Conservation (phyloP, 2,329 filamentous ascomycete species). For the Phyllosticta citriasiana region DNA sequence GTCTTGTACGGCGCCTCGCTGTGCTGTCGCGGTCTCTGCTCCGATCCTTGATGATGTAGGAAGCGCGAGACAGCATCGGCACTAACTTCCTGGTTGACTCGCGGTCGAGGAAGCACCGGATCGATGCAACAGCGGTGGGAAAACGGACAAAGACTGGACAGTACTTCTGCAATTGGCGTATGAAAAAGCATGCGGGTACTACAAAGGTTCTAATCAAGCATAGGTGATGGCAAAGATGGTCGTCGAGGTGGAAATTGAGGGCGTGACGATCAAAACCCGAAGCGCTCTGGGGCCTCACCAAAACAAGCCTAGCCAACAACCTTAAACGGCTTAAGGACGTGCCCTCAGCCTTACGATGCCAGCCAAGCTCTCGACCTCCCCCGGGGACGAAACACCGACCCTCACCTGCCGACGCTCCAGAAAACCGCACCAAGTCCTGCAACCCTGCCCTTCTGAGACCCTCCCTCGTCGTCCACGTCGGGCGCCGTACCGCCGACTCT, state of each 20-base stretch:
- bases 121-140: not conserved
- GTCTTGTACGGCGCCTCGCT: not conserved
- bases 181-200: not conserved
- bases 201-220: not conserved
- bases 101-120: not conserved
- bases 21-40: not conserved
- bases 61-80: not conserved
- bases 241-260: not conserved
- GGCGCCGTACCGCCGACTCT: not conserved
- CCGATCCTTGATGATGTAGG: not conserved
- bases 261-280: not conserved
- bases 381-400: not conserved
- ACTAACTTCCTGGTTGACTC: not conserved
- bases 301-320: not conserved
- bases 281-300: not conserved
- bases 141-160: not conserved
- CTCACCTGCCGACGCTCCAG: not conserved
- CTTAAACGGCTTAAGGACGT: not conserved
- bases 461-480: not conserved
- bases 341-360: not conserved
- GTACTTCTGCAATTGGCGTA: not conserved
- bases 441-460: not conserved
- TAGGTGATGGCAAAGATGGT: not conserved
- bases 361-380: not conserved
- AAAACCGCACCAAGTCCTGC: not conserved